Evolutionary conservation across 2,329 filamentous ascomycete genomes (phyloP).

Genomic region (Ascomycota sp.): DNA sequence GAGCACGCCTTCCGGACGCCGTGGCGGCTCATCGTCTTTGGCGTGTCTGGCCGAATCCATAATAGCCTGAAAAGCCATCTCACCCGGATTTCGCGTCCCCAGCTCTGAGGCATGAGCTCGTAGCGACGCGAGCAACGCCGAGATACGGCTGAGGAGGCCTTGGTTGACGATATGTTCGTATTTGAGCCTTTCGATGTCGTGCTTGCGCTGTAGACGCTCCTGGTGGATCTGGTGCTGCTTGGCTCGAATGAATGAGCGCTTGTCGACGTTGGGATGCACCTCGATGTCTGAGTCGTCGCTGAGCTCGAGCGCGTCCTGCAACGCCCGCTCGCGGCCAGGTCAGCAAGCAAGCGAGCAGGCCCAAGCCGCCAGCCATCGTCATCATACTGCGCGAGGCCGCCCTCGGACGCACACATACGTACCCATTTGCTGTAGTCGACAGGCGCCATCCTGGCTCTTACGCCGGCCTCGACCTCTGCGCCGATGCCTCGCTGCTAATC

Average conservation of each 20-base stretch:
- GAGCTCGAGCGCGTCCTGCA: slow-evolving; percentile 70
- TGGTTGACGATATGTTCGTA: slow-evolving; percentile 89
- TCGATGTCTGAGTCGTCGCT: slow-evolving; percentile 96
- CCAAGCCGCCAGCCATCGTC: no score
- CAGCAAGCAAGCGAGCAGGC: not conserved
- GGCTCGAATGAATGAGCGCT: slow-evolving; percentile 90
- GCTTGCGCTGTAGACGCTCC: slow-evolving; percentile 62
- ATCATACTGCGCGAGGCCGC: not conserved
- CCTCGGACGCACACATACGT: slow-evolving; percentile 14
- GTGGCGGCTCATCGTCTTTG: slow-evolving; percentile 52
- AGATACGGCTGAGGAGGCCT: slow-evolving; percentile 66
- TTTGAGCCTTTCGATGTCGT: slow-evolving; percentile 74
- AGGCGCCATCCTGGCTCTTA: slow-evolving; percentile 13
- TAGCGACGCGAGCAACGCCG: slow-evolving; percentile 50
- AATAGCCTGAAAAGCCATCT: slow-evolving; percentile 71
- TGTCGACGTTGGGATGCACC: slow-evolving; percentile 97
- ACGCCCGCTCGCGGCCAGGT: not conserved
- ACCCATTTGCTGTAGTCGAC: slow-evolving; percentile 49
- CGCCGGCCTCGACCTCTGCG: no score
- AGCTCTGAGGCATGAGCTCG: slow-evolving; percentile 49
- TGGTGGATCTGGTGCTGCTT: slow-evolving; percentile 96
- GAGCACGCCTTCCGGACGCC: slow-evolving; percentile 59
- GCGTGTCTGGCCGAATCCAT: slow-evolving; percentile 58
- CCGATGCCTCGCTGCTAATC: not conserved
- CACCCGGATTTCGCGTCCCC: slow-evolving; percentile 42